These are phyloP conservation scores for Myxozyma monticola DNA, from an alignment of 805 yeast genomes.

Conservation along the genomic window DNA sequence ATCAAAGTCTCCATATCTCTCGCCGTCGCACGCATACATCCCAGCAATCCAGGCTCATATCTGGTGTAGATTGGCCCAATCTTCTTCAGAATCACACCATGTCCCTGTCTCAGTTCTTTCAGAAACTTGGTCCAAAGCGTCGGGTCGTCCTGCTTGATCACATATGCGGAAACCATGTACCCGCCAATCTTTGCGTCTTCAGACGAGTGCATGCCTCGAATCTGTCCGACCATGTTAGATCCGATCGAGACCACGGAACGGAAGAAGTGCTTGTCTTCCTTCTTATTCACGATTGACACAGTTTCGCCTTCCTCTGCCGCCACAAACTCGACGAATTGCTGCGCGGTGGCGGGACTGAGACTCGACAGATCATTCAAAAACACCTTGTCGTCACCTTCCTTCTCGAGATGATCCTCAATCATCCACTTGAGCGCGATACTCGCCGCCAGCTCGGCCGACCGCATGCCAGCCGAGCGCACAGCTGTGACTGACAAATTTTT, in stretches of 20 bases:
- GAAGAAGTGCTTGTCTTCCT: background rate
- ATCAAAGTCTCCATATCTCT: slow-evolving; percentile 6
- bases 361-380: slow-evolving; percentile 16
- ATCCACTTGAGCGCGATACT: slow-evolving; percentile 12
- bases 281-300: background rate
- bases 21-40: slow-evolving; percentile 10
- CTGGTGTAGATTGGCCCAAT: too few species aligned
- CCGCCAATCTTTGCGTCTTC: slow-evolving; percentile 14
- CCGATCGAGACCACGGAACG: slow-evolving; percentile 13
- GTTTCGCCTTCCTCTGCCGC: slow-evolving; percentile 1
- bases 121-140: slow-evolving; percentile 17
- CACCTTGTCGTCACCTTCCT: background rate
- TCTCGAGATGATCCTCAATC: slow-evolving; percentile 4
- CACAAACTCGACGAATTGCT: slow-evolving; percentile 13
- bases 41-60: background rate
- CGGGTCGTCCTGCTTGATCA: slow-evolving; percentile 15
- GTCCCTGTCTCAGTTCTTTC: slow-evolving; percentile 1
- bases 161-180: slow-evolving; percentile 17
- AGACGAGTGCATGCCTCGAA: slow-evolving; percentile 16
- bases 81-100: too few species aligned
- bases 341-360: slow-evolving; percentile 21
- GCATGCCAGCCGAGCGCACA: background rate
- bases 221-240: slow-evolving; percentile 14
- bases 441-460: slow-evolving; percentile 17
- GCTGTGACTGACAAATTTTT: slow-evolving; percentile 2